These are phyloP conservation scores for Aspergillus clavatus DNA, from an alignment of 2,329 filamentous ascomycete genomes.

Conservation along the genomic window DNA sequence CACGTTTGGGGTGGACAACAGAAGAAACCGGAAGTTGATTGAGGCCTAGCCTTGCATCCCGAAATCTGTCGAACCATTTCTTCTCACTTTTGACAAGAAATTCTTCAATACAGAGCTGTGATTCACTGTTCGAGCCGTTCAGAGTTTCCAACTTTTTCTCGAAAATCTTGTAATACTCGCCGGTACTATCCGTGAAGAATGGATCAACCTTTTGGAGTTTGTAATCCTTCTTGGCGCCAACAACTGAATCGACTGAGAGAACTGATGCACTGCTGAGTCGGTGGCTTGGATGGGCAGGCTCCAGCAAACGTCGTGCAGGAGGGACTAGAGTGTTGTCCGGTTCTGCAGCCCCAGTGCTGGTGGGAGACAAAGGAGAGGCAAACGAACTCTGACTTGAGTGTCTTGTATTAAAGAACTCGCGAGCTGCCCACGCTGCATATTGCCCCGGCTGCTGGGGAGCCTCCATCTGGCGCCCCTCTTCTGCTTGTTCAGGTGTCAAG, in stretches of 20 bases:
- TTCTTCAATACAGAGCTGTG: slow-evolving; percentile 59
- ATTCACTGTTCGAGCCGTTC: slow-evolving; percentile 54
- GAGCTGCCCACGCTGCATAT: slow-evolving; percentile 9
- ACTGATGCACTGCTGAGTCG: slow-evolving; percentile 42
- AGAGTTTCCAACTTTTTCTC: slow-evolving; percentile 54
- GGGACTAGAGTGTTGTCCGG: slow-evolving; percentile 31
- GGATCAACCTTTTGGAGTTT: slow-evolving; percentile 63
- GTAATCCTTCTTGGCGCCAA: slow-evolving; percentile 58
- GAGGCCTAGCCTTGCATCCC: slow-evolving; percentile 55
- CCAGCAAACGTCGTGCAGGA: slow-evolving; percentile 23
- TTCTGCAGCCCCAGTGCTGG: slow-evolving; percentile 25
- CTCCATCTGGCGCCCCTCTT: slow-evolving; percentile 25
- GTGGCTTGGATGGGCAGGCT: slow-evolving; percentile 23
- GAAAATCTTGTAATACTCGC: slow-evolving; percentile 57
- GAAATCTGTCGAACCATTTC: slow-evolving; percentile 59
- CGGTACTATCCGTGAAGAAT: slow-evolving; percentile 62
- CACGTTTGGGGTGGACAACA: slow-evolving; percentile 28
- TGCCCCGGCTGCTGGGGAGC: slow-evolving; percentile 15
- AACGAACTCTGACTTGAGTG: slow-evolving; percentile 27
- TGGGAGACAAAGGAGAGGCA: slow-evolving; percentile 19
- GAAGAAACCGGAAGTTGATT: slow-evolving; percentile 39
- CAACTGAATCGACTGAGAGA: slow-evolving; percentile 53
- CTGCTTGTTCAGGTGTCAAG: slow-evolving; percentile 31
- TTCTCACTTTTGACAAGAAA: slow-evolving; percentile 63
- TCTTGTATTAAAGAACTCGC: slow-evolving; percentile 17